Evolutionary conservation across 768 basidiomycete genomes (phyloP).

Genomic region (Boletus speciosus): DNA sequence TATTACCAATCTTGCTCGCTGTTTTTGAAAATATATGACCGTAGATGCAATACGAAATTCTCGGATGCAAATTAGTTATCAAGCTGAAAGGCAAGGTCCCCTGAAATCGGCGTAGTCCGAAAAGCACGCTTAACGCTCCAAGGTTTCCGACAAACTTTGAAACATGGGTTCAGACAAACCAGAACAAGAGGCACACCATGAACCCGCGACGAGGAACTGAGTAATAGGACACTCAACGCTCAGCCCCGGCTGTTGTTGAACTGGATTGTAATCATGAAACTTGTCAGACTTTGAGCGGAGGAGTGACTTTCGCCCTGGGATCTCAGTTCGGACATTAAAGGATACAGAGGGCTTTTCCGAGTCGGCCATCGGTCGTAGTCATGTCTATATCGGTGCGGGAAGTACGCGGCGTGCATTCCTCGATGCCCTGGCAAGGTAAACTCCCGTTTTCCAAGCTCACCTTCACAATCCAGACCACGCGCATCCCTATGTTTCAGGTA

Average conservation of each 20-base stretch:
- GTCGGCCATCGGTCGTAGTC: background rate
- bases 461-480: background rate
- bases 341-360: background rate
- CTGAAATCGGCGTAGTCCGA: background rate
- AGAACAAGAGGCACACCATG: background rate
- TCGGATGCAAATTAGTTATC: too few relatives aligned
- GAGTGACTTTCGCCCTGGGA: background rate
- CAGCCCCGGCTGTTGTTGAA: background rate
- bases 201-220: background rate
- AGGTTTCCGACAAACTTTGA: background rate
- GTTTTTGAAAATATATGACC: too few relatives aligned
- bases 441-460: background rate
- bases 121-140: background rate
- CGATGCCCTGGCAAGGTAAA: background rate
- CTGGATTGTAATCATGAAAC: background rate
- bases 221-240: background rate
- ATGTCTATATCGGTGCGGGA: background rate
- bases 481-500: conserved; percentile 4
- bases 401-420: background rate
- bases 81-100: background rate
- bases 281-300: background rate
- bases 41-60: too few relatives aligned
- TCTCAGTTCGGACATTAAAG: conserved; percentile 1
- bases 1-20: too few relatives aligned
- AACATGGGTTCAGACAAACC: background rate